Evolutionary conservation across 352 stramenopile species (phyloP), one percentile per base, ranked within the genome.

Genomic region (Hyaloperonospora brassicae): DNA sequence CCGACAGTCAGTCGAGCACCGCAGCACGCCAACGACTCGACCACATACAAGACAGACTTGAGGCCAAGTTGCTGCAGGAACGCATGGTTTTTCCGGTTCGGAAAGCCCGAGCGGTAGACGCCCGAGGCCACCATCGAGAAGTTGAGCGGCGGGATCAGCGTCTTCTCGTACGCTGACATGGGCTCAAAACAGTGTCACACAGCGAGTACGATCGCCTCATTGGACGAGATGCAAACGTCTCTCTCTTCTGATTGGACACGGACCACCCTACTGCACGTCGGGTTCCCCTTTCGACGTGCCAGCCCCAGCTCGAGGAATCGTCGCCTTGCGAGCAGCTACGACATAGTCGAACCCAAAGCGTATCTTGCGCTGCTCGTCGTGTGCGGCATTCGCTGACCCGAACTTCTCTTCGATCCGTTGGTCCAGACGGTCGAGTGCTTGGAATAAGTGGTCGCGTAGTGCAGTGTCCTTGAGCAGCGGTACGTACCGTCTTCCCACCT

Each of bases 301-400:
- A 17, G 31, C 38, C 52, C 52, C 38, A 41, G 35, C 23, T 44
- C 50, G 6, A 4, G n/a, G n/a, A n/a, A n/a, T n/a, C n/a, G 22
- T 35, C 12, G 54, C 30, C 41, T 77, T 80, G 45, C 25, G 57
- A 14, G 73, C 73, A 39, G 73, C 72, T 34, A 97, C 64, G 5
- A 97, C 85, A 63, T 96, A 97, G 65, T 97, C 87, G 66, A 95
- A 96, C 43, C 89, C 89, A 38, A 97, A 85, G 36, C 62, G 59
- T 67, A 73, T 68, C 51, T 49, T 66, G 24, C 58, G 61, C 22
- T 68, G 65, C n/a, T 73, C 47, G 0, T 61, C 47, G 46, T 67
- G 63, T 40, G 57, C 47, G 34, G 79, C 54, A 34, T 62, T 64
- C 23, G 47, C 60, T 23, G 57, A 50, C 0, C 54, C 59, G 21